These are phyloP conservation scores for Rutstroemia sp. DNA, from an alignment of 2,329 filamentous ascomycete species.

Conservation along the genomic window DNA sequence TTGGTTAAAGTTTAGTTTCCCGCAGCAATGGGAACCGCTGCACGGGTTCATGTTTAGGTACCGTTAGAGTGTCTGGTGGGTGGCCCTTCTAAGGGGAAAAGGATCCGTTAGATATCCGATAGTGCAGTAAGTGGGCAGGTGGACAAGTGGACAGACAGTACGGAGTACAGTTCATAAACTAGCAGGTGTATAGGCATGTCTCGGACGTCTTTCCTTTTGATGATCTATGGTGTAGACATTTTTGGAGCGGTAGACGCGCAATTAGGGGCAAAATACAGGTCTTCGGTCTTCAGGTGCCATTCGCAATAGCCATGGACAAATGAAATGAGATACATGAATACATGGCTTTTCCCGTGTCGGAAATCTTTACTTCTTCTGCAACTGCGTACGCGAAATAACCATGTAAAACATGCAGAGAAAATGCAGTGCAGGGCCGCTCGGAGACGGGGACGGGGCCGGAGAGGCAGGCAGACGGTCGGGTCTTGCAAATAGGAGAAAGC, in stretches of 20 bases:
- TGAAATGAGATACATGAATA: background rate
- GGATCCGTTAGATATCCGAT: no score
- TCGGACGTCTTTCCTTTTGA: no score
- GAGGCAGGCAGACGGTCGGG: no score
- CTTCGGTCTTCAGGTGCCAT: background rate
- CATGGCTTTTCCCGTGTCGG: background rate
- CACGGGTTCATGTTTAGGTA: background rate
- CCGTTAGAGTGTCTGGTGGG: background rate
- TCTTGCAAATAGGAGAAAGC: no score
- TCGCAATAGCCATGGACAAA: background rate
- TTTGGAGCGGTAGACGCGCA: constrained; percentile 4
- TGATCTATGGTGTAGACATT: no score
- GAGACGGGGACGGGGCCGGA: background rate
- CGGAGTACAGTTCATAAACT: no score
- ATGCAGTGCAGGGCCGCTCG: background rate
- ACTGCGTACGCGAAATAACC: background rate
- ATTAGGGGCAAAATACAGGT: background rate
- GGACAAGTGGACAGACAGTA: no score
- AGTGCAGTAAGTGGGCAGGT: no score
- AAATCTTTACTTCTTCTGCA: constrained; percentile 5
- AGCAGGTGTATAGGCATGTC: no score
- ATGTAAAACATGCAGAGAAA: constrained; percentile 1
- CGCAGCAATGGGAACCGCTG: background rate
- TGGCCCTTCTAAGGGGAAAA: background rate
- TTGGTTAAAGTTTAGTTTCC: constrained; percentile 11